A percentile compares a stretch with the other conserved stretches of the same genome.
phyloP scores from a whole-genome alignment of 202 grass and related monocot genomes.

The Panicum virgatum region DNA sequence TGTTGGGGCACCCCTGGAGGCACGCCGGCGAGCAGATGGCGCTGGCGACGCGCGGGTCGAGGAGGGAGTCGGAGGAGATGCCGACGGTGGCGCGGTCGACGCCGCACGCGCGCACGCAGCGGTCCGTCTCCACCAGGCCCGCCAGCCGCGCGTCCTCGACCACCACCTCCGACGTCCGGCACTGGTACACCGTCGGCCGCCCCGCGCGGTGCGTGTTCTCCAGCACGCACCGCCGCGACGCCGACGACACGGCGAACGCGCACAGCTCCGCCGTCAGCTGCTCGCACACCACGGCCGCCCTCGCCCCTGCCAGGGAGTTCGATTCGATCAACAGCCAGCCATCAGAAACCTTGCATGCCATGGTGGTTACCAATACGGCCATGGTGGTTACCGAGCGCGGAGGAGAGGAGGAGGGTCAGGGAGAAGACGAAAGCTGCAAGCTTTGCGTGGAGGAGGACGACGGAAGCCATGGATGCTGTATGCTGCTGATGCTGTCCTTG shows the following conservation, averaged over 20 bases:
- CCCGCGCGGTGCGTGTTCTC: conserved; percentile 55
- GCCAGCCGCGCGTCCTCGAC: conserved; percentile 37
- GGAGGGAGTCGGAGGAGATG: conserved; percentile 78
- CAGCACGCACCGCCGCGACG: conserved; percentile 68
- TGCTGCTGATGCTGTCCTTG: neutral
- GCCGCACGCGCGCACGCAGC: conserved; percentile 61
- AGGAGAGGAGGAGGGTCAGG: conserved; percentile 38
- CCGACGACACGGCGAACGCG: conserved; percentile 71
- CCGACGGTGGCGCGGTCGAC: conserved; percentile 63
- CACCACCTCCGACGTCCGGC: conserved; percentile 69
- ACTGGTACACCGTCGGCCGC: conserved; percentile 50
- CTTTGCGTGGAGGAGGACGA: conserved; percentile 15
- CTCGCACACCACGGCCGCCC: conserved; percentile 62
- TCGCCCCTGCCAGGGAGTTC: conserved; percentile 1
- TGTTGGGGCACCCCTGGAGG: conserved; percentile 68
- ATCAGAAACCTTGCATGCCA: neutral
- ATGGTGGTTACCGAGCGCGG: conserved; percentile 30
- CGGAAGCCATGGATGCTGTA: conserved; percentile 38
- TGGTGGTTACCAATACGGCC: neutral
- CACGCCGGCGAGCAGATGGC: conserved; percentile 59
- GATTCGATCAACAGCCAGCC: neutral
- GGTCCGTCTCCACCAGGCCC: conserved; percentile 60
- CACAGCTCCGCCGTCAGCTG: conserved; percentile 61
- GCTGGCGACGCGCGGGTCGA: conserved; percentile 47
- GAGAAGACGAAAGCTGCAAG: conserved; percentile 29